A percentile compares a stretch with the other conserved stretches of the same genome.
Conservation (phyloP, 306 rosid genomes). For the Lithocarpus polystachyus region DNA sequence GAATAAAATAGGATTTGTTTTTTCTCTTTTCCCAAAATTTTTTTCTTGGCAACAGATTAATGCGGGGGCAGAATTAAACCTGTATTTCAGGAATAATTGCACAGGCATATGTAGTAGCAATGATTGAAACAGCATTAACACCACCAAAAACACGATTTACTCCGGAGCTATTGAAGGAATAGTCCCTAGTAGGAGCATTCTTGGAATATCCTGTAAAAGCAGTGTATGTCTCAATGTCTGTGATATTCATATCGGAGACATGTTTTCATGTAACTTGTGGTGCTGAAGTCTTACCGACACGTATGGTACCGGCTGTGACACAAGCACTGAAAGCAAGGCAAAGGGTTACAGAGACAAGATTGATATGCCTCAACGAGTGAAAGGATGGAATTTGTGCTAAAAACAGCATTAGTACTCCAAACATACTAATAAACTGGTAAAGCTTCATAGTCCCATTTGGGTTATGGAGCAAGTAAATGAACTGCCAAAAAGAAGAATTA, state of each 20-base stretch:
- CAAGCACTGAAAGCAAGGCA: constrained; percentile 51
- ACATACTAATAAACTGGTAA: constrained; percentile 52
- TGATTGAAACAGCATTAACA: constrained; percentile 72
- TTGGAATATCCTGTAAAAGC: constrained; percentile 52
- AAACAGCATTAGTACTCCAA: constrained; percentile 44
- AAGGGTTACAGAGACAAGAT: constrained; percentile 61
- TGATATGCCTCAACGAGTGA: constrained; percentile 72
- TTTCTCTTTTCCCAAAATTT: neutral
- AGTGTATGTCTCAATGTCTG: neutral
- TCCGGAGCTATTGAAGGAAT: constrained; percentile 42
- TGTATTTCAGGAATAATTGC: constrained; percentile 89
- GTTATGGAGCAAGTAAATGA: constrained; percentile 54
- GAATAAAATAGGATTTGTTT: no score
- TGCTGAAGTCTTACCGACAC: constrained; percentile 42
- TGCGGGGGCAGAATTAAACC: constrained; percentile 25
- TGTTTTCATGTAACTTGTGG: neutral
- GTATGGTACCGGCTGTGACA: constrained; percentile 51
- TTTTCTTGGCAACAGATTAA: neutral
- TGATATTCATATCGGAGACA: neutral
- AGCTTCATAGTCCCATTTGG: constrained; percentile 71
- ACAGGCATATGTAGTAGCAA: constrained; percentile 59
- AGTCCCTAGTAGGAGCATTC: constrained; percentile 42
- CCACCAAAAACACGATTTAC: constrained; percentile 38
- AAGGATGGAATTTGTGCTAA: constrained; percentile 89
- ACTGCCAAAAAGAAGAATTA: constrained; percentile 34